phyloP scores from a whole-genome alignment of 257 asterid species.

The Misopates orontium region DNA sequence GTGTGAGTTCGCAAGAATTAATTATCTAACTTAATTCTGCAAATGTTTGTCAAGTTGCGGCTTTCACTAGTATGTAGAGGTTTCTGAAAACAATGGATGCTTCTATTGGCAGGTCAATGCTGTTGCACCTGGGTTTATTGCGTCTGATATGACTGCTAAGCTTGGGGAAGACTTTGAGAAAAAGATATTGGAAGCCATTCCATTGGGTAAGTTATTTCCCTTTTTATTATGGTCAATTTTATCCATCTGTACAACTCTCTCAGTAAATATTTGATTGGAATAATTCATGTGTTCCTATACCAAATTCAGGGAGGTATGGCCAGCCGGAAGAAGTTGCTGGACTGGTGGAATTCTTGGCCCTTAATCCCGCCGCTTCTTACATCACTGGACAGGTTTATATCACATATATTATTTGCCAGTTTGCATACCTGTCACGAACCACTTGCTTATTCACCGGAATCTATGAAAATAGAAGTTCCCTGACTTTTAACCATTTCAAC shows the following conservation, averaged over 20 bases:
- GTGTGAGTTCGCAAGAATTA: constrained; percentile 32
- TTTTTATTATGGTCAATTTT: constrained; percentile 10
- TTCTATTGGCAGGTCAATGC: constrained; percentile 51
- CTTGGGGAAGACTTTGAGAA: constrained; percentile 60
- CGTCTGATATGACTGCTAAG: constrained; percentile 71
- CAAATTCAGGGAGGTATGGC: constrained; percentile 56
- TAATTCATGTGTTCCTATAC: constrained; percentile 10
- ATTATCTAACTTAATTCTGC: background rate
- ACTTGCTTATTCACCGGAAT: constrained; percentile 4
- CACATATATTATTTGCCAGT: background rate
- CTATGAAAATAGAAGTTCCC: background rate
- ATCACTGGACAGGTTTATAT: constrained; percentile 86
- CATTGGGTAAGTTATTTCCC: constrained; percentile 51
- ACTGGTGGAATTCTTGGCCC: constrained; percentile 56
- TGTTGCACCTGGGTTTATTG: constrained; percentile 70
- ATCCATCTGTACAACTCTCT: background rate
- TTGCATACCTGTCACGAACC: background rate
- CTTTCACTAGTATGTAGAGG: background rate
- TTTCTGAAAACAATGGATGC: background rate
- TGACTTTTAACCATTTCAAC: background rate
- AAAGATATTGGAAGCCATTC: constrained; percentile 53
- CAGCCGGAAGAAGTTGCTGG: constrained; percentile 67
- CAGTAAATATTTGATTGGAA: background rate
- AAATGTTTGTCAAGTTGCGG: background rate
- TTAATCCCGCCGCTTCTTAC: constrained; percentile 65